Percentiles rank a stretch among this genome's conserved stretches.
These are phyloP conservation scores for Mantamonas sphyraenae DNA, from an alignment of 78 protist genomes.

Conservation along the genomic window DNA sequence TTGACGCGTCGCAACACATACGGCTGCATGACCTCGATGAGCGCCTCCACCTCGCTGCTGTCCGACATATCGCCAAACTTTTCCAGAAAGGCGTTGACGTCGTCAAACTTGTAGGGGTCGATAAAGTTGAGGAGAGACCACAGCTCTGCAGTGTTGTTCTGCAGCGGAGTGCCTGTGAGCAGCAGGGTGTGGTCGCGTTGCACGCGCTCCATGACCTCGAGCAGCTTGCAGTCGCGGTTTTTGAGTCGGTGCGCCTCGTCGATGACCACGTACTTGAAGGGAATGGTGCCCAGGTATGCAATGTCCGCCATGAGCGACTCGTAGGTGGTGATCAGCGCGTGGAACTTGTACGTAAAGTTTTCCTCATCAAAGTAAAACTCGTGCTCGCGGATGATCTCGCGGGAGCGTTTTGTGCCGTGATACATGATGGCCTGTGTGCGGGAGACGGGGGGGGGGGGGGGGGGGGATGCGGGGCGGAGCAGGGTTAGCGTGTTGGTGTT, in stretches of 20 bases:
- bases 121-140: conserved; percentile 75
- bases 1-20: conserved; percentile 73
- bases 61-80: neutral
- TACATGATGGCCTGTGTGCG: conserved; percentile 24
- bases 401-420: conserved; percentile 64
- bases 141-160: conserved; percentile 77
- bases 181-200: conserved; percentile 39
- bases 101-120: conserved; percentile 43
- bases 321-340: conserved; percentile 80
- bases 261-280: conserved; percentile 63
- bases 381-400: conserved; percentile 35
- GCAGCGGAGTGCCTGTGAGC: conserved; percentile 87
- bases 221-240: conserved; percentile 54
- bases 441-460: no score
- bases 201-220: conserved; percentile 39
- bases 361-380: conserved; percentile 34
- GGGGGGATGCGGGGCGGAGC: no score
- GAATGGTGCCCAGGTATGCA: conserved; percentile 28
- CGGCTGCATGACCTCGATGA: conserved; percentile 17
- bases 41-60: neutral
- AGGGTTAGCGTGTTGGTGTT: no score
- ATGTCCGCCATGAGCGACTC: conserved; percentile 66
- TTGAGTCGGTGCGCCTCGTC: no score
- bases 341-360: conserved; percentile 38
- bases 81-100: neutral